These are phyloP conservation scores for Cercospora janseana DNA, from an alignment of 2,329 filamentous ascomycete species.

Conservation along the genomic window DNA sequence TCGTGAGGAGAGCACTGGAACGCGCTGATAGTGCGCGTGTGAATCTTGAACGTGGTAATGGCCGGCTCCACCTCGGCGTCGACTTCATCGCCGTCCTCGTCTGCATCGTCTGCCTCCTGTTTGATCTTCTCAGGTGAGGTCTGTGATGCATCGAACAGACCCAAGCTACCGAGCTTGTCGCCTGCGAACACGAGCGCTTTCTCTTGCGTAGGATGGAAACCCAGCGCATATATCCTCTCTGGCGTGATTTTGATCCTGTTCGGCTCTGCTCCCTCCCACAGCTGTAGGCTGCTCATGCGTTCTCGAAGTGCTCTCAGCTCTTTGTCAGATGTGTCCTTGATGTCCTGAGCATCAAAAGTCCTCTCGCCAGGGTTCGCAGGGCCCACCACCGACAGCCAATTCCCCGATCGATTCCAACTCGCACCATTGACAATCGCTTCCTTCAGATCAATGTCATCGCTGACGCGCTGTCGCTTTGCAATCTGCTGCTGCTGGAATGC, in stretches of 20 bases:
- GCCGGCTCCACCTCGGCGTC: slow-evolving; percentile 65
- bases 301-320: slow-evolving; percentile 70
- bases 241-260: slow-evolving; percentile 88
- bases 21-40: slow-evolving; percentile 81
- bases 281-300: slow-evolving; percentile 70
- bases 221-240: slow-evolving; percentile 80
- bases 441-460: slow-evolving; percentile 66
- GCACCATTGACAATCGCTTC: slow-evolving; percentile 79
- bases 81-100: slow-evolving; percentile 65
- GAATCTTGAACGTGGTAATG: slow-evolving; percentile 88
- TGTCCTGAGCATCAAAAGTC: slow-evolving; percentile 82
- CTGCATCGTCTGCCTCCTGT: slow-evolving; percentile 55
- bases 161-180: slow-evolving; percentile 88
- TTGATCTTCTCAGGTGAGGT: slow-evolving; percentile 47
- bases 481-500: slow-evolving; percentile 56
- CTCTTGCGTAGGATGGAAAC: slow-evolving; percentile 80
- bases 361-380: slow-evolving; percentile 75
- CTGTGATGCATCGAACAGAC: slow-evolving; percentile 86
- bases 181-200: slow-evolving; percentile 91
- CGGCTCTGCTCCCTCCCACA: slow-evolving; percentile 83
- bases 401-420: slow-evolving; percentile 63
- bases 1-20: slow-evolving; percentile 76
- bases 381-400: slow-evolving; percentile 66
- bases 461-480: slow-evolving; percentile 61
- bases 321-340: slow-evolving; percentile 74